phyloP scores from a whole-genome alignment of 345 rosid genomes.

The Eucalyptus decipiens region DNA sequence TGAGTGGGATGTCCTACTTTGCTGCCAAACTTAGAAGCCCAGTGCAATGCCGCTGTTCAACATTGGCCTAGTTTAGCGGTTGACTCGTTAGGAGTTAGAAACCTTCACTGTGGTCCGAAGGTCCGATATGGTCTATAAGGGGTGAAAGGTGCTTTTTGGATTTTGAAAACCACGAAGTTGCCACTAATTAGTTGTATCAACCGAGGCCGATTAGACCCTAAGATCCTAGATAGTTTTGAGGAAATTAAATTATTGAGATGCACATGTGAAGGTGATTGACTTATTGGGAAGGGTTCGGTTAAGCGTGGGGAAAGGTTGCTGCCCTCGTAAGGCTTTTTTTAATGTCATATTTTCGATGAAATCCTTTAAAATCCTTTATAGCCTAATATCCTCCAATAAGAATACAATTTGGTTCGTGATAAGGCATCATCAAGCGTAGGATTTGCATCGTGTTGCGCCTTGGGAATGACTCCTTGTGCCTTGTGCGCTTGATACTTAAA shows the following conservation, averaged over 20 bases:
- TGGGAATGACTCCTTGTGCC: background rate
- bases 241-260: background rate
- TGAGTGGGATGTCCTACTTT: background rate
- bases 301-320: background rate
- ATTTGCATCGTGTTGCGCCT: background rate
- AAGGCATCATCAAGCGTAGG: background rate
- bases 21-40: background rate
- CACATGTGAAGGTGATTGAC: background rate
- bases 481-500: background rate
- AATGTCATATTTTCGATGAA: background rate
- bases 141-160: background rate
- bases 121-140: background rate
- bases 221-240: background rate
- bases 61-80: fast-evolving
- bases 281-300: background rate
- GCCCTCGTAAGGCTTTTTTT: fast-evolving
- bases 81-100: fast-evolving
- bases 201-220: background rate
- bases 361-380: no score
- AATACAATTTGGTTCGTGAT: background rate
- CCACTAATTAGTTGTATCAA: background rate
- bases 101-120: background rate
- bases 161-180: background rate
- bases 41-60: fast-evolving
- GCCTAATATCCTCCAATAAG: background rate